Conservation (phyloP, 306 rosid genomes). For the Cicer cuneatum region DNA sequence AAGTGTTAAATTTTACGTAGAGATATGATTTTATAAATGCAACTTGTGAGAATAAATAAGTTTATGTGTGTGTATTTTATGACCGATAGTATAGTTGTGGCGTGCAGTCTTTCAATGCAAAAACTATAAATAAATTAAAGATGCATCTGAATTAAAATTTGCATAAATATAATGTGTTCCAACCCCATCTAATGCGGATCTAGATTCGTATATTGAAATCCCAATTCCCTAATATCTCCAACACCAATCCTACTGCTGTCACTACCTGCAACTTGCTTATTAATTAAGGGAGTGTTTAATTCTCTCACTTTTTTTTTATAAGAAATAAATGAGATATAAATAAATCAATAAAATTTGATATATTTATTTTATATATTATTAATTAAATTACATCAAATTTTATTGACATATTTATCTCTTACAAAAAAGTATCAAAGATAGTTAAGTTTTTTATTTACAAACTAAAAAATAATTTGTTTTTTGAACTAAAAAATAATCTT, state of each 20-base stretch:
- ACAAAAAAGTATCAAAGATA: too few relatives aligned
- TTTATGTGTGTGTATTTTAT: background rate
- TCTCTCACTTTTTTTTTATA: too few relatives aligned
- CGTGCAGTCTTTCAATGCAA: constrained; percentile 30
- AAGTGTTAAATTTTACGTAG: background rate
- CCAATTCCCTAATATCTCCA: background rate
- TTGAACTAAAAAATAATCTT: too few relatives aligned
- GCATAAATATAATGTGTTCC: background rate
- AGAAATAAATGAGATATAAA: too few relatives aligned
- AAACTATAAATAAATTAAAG: constrained; percentile 22
- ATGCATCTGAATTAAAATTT: background rate
- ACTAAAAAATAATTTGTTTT: too few relatives aligned
- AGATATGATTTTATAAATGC: constrained; percentile 45
- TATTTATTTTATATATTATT: too few relatives aligned
- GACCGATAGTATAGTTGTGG: constrained; percentile 21
- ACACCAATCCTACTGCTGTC: constrained; percentile 5
- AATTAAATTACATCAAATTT: too few relatives aligned
- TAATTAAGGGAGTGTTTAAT: background rate
- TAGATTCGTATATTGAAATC: constrained; percentile 5
- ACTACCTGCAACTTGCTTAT: constrained; percentile 1
- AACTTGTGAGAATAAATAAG: constrained; percentile 40
- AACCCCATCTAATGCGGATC: constrained; percentile 27
- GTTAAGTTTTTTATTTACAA: too few relatives aligned
- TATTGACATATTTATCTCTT: too few relatives aligned
- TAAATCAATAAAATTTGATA: too few relatives aligned